Evolutionary conservation across 148 eudicot genomes (phyloP), one percentile per base, ranked within the genome.

Genomic region (Simmondsia chinensis): DNA sequence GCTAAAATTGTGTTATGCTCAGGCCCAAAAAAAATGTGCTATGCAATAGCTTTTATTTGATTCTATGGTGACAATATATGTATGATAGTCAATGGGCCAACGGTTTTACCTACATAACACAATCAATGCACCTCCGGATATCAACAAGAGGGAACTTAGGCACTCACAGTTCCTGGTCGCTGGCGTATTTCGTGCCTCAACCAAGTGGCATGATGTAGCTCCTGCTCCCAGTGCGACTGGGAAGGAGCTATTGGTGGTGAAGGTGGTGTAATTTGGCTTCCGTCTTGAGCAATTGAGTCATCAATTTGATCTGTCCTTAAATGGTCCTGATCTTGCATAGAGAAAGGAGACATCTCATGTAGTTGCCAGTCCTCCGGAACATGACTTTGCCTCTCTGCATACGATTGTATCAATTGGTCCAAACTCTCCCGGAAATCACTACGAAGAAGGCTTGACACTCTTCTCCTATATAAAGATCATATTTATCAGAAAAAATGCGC

Each of bases 391-490:
- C 95, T 76, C 52, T 85, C 82, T 44, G 66, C 95, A 57, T 81
- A 77, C 37, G 95, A 81, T 54, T 79, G 97, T 52, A 89, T 63
- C 44, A 89, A 48, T 64, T 72, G 93, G 65, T 89, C 73, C 17
- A 89, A 65, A 50, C 88, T 81, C 61, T 69, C 88, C 15, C 97
- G 84, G 48, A 89, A 89, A 67, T 74, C 82, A 58, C 97, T 89
- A 38, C 57, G 71, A 60, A 89, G 97, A 60, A 89, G 88, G 63
- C 72, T 78, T 14, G 97, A 79, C 56, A 89, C 97, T 50, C 72
- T 76, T 72, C 97, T 79, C 84, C 97, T 89, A 27, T 31, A 64
- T 28, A 16, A 59, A 16, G 17, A 20, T 38, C 29, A 46, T 6
- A 44, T 24, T 42, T 16, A n/a, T 9, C 48, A 42, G 10, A 20